phyloP scores from a whole-genome alignment of 2,329 filamentous ascomycete species.

The Calonectria henricotiae region DNA sequence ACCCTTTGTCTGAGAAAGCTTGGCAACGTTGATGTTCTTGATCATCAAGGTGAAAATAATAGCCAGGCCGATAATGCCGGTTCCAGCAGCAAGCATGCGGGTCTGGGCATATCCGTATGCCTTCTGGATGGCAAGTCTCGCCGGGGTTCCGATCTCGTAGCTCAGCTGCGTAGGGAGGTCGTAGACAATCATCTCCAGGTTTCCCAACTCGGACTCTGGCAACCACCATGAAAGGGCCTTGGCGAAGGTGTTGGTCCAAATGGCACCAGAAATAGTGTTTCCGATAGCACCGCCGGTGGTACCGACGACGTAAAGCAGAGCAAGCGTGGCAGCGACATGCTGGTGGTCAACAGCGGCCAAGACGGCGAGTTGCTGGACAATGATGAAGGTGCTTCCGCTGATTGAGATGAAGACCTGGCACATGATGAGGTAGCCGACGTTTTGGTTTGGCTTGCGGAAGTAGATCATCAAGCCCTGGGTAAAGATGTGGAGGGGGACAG shows the following conservation, averaged over 20 bases:
- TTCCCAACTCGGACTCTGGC: slow-evolving; percentile 58
- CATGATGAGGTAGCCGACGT: slow-evolving; percentile 65
- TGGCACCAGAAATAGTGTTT: slow-evolving; percentile 53
- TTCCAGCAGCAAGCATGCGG: slow-evolving; percentile 63
- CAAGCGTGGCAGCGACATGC: slow-evolving; percentile 54
- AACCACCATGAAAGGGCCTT: slow-evolving; percentile 69
- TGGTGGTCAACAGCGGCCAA: slow-evolving; percentile 56
- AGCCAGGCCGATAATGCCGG: slow-evolving; percentile 54
- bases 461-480: slow-evolving; percentile 64
- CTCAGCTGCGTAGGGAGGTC: slow-evolving; percentile 68
- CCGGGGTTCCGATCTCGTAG: slow-evolving; percentile 64
- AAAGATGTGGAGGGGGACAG: slow-evolving; percentile 69
- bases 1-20: slow-evolving; percentile 69
- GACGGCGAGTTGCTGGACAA: slow-evolving; percentile 51
- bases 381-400: slow-evolving; percentile 68
- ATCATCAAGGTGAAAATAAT: slow-evolving; percentile 64
- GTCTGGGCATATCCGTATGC: slow-evolving; percentile 71
- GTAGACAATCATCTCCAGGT: slow-evolving; percentile 68
- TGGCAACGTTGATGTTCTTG: slow-evolving; percentile 67
- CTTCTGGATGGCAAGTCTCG: slow-evolving; percentile 71
- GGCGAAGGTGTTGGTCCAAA: slow-evolving; percentile 55
- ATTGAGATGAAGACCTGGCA: slow-evolving; percentile 69
- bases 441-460: slow-evolving; percentile 55
- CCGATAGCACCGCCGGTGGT: slow-evolving; percentile 54
- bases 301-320: slow-evolving; percentile 51